Base-by-base conservation (phyloP, 139 green algal species). In the Coelastrella sp. region DNA sequence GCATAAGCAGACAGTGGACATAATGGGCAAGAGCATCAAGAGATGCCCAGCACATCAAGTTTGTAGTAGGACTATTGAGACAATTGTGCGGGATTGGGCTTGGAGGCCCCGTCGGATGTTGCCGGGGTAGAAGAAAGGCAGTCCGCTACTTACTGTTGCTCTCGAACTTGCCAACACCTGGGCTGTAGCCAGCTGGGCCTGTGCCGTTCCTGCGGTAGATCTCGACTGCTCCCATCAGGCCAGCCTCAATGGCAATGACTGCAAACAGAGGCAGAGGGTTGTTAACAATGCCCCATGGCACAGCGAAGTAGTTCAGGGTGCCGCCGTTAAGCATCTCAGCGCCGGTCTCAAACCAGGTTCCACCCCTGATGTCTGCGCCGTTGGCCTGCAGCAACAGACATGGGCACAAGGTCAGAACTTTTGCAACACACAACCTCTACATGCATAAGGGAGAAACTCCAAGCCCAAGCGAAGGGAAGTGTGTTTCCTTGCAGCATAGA, bases 221-320 rank as follows among this genome's bases (percentile, higher is more conserved):
- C 97, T 99, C 97, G 5, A 97, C 95, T 25, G 93, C 94, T 74
- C 90, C 96, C 87, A 99, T 92, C 21, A 99, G 94, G 19, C 73
- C 95, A 2, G 95, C 91, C 89, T 99, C 90, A 41, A 97, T 90
- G 38, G 86, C 92, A 72, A 93, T 89, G 21, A 98, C 94, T 19
- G 87, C 83, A 57, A 96, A 85, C 73, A 98, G 92, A 43, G 96
- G 96, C 89, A 98, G 95, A 17, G 95, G 95, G 94, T 98, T 98
- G 89, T 83, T 83, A 7, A 98, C 57, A 69, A 98, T 91, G 80
- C 87, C 94, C 87, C 92, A 98, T 34, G 96, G 96, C 84, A 98
- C 93, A 23, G 94, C 96, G 84, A 98, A 97, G 91, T 98, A 99
- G 94, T 99, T 96, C 45, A 98, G 91, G 84, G 93, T 97, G 89